Evolutionary conservation across 352 stramenopile species (phyloP), one percentile per base, ranked within the genome.

Genomic region (Globisporangium polare): DNA sequence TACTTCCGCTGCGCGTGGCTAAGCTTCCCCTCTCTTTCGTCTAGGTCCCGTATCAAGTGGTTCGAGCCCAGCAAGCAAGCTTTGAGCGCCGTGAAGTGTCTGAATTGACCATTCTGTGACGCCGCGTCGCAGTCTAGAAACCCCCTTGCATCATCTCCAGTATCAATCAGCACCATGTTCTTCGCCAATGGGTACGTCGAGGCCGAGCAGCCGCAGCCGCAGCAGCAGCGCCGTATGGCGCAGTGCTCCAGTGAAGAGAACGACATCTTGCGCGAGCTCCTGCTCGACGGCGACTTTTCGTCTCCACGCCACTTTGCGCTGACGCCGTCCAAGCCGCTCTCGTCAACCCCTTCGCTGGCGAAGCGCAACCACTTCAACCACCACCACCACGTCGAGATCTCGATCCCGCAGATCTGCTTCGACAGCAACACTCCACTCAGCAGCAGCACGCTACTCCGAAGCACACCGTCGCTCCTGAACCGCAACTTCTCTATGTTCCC

Each of bases 211-310:
- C 54, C 50, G 22, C 41, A 41, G 15, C 46, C 29, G 24, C 58
- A 63, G 5, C 47, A 57, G 7, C 58, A 56, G 42, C 78, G 83
- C 12, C 77, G 80, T 9, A 58, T 67, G n/a, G 63, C 74, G 17
- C 59, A 67, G 22, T 78, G 69, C 53, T 73, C 66, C 6, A 75
- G 60, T 20, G 82, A 92, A 63, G 83, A 92, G 49, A 84, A 72
- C 43, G 83, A 92, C 65, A 90, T 92, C 41, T 60, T 92, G 57
- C 79, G 81, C 24, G 83, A 92, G 65, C 66, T 92, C 13, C 67
- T 92, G 10, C 74, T 90, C 20, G 80, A 92, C 9, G 71, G 69
- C 33, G 81, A 92, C 37, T 88, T 89, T 49, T 63, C 69, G 5
- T 90, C 81, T n/a, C 83, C 83, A 15, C 83, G 71, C 7, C 77